Evolutionary conservation across 2,329 filamentous ascomycete species (phyloP).

Genomic region (Pyrenochaeta sp.): DNA sequence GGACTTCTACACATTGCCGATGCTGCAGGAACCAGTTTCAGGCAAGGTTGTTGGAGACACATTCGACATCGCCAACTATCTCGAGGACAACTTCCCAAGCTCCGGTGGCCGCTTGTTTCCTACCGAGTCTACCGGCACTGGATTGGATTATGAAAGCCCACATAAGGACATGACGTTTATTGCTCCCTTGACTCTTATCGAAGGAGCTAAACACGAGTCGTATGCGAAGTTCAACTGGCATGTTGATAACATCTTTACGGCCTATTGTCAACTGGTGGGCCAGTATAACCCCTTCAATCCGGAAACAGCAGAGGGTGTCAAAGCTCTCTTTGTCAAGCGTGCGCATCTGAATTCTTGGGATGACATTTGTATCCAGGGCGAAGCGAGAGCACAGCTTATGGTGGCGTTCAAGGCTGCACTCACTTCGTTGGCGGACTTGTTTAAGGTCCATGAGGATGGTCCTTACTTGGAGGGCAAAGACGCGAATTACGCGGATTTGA

Average conservation of each 20-base stretch:
- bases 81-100: constrained; percentile 60
- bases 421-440: constrained; percentile 54
- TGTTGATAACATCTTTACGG: constrained; percentile 62
- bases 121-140: constrained; percentile 37
- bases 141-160: too few relatives aligned
- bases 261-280: constrained; percentile 51
- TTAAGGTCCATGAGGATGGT: constrained; percentile 49
- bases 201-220: too few relatives aligned
- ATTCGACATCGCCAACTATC: constrained; percentile 69
- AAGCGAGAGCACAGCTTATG: constrained; percentile 50
- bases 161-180: too few relatives aligned
- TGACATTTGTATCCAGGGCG: constrained; percentile 44
- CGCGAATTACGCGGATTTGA: constrained; percentile 63
- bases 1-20: constrained; percentile 67
- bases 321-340: constrained; percentile 59
- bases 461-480: constrained; percentile 58
- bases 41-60: constrained; percentile 62
- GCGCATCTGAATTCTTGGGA: constrained; percentile 54
- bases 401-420: constrained; percentile 52
- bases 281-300: constrained; percentile 60
- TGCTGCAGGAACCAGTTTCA: constrained; percentile 59
- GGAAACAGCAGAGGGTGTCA: constrained; percentile 52
- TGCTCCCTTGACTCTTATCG: too few relatives aligned
- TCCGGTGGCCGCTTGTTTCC: constrained; percentile 59
- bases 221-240: constrained; percentile 58